Evolutionary conservation across 352 stramenopile genomes (phyloP).

Genomic region (Globisporangium okanoganense): DNA sequence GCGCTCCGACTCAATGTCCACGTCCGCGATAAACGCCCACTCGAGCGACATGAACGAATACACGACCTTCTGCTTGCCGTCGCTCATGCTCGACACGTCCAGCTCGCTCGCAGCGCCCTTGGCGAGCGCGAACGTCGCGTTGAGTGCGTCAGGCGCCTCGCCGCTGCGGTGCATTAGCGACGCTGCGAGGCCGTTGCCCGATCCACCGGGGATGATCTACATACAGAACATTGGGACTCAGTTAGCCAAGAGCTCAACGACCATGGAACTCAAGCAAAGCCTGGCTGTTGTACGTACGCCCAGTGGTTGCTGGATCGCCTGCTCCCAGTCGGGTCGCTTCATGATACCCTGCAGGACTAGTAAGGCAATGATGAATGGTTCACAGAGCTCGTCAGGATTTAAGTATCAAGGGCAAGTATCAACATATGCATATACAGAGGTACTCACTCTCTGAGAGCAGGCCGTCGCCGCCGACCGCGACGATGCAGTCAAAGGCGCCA

Average conservation of each 20-base stretch:
- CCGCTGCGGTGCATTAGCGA: conserved; percentile 44
- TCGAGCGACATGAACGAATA: conserved; percentile 83
- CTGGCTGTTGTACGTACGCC: conserved; percentile 25
- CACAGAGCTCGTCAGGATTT: conserved; percentile 10
- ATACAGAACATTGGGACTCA: not conserved
- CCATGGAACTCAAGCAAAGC: not conserved
- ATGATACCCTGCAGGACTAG: conserved; percentile 70
- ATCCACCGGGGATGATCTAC: conserved; percentile 43
- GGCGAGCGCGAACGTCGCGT: conserved; percentile 53
- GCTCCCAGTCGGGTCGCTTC: conserved; percentile 49
- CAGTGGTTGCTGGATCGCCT: conserved; percentile 46
- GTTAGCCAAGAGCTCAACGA: not conserved
- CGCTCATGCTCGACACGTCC: conserved; percentile 51
- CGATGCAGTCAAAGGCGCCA: conserved; percentile 55
- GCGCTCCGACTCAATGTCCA: conserved; percentile 71
- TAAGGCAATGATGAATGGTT: not conserved
- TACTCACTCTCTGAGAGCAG: conserved; percentile 59
- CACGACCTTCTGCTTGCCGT: conserved; percentile 44
- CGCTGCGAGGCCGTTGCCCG: conserved; percentile 59
- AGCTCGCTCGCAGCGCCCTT: conserved; percentile 64
- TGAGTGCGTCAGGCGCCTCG: conserved; percentile 42
- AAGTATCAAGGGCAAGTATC: not conserved
- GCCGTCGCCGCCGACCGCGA: conserved; percentile 59
- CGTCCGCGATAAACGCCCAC: conserved; percentile 79
- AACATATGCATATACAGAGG: not conserved